These are phyloP conservation scores for Leonotis leonurus DNA, from an alignment of 257 asterid genomes.

Conservation along the genomic window DNA sequence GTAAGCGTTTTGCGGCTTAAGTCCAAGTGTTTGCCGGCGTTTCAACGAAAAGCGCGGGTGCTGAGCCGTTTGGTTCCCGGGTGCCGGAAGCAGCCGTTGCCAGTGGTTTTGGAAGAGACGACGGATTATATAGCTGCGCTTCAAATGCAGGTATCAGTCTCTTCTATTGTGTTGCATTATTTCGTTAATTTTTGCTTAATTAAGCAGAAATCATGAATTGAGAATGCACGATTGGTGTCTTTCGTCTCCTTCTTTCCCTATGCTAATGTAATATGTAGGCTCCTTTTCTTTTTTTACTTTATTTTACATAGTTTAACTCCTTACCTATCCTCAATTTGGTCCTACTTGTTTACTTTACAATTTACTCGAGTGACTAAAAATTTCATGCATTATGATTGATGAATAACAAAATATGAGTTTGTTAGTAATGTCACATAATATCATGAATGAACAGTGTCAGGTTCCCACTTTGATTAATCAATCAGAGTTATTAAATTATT, in stretches of 20 bases:
- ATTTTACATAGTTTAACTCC: too few species aligned
- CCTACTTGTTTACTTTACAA: too few species aligned
- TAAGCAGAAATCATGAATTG: too few species aligned
- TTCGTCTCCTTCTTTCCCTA: too few species aligned
- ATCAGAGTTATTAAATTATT: neutral
- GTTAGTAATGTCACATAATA: neutral
- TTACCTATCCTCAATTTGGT: too few species aligned
- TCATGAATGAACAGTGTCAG: neutral
- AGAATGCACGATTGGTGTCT: too few species aligned
- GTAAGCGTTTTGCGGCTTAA: slow-evolving; percentile 54
- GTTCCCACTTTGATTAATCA: neutral
- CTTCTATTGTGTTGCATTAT: too few species aligned
- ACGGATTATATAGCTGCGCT: slow-evolving; percentile 90
- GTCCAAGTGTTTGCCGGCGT: slow-evolving; percentile 61
- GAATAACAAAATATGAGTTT: neutral
- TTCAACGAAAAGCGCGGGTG: slow-evolving; percentile 67
- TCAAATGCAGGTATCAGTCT: slow-evolving; percentile 91
- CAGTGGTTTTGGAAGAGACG: slow-evolving; percentile 82
- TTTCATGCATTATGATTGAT: too few species aligned
- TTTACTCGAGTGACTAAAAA: neutral
- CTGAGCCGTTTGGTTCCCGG: slow-evolving; percentile 82
- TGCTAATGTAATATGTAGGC: too few species aligned
- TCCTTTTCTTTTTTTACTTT: too few species aligned
- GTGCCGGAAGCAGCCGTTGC: slow-evolving; percentile 80
- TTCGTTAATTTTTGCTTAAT: neutral